These are phyloP conservation scores for Coemansia sp. DNA, from an alignment of 192 early-diverging fungal species.

Conservation along the genomic window DNA sequence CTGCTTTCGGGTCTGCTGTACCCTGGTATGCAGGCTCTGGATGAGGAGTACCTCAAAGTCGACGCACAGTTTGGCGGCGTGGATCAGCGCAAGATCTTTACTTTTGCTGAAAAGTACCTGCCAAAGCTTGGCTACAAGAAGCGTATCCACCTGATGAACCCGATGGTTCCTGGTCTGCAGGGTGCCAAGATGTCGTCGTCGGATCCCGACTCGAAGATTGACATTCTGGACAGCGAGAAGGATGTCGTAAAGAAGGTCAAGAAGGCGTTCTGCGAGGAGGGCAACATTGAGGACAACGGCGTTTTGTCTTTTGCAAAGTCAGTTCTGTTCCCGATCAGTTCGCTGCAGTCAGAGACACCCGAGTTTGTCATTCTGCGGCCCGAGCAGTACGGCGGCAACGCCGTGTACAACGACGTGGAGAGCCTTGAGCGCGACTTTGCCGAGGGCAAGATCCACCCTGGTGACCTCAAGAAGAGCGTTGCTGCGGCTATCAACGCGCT, in stretches of 20 bases:
- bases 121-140: constrained; percentile 94
- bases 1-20: constrained; percentile 93
- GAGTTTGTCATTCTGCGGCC: constrained; percentile 69
- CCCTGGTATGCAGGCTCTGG: constrained; percentile 95
- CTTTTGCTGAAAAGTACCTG: constrained; percentile 93
- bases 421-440: constrained; percentile 81
- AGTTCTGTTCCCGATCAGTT: constrained; percentile 86
- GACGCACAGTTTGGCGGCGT: constrained; percentile 97
- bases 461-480: constrained; percentile 88
- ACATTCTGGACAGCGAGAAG: constrained; percentile 84
- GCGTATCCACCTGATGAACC: constrained; percentile 96
- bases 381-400: constrained; percentile 92
- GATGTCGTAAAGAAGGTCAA: constrained; percentile 81
- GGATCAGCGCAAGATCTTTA: constrained; percentile 99
- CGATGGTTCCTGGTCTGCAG: constrained; percentile 92
- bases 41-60: constrained; percentile 93
- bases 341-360: constrained; percentile 55
- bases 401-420: constrained; percentile 67
- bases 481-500: constrained; percentile 79
- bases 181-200: constrained; percentile 97
- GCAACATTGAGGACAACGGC: constrained; percentile 90
- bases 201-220: constrained; percentile 96
- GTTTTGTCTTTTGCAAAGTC: constrained; percentile 84
- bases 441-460: constrained; percentile 86
- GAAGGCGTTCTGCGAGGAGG: constrained; percentile 97